Percentiles rank a stretch among this genome's conserved stretches.
Evolutionary conservation across 2,329 filamentous ascomycete species (phyloP).

Genomic region (Paecilomyces dactylethromorphus): DNA sequence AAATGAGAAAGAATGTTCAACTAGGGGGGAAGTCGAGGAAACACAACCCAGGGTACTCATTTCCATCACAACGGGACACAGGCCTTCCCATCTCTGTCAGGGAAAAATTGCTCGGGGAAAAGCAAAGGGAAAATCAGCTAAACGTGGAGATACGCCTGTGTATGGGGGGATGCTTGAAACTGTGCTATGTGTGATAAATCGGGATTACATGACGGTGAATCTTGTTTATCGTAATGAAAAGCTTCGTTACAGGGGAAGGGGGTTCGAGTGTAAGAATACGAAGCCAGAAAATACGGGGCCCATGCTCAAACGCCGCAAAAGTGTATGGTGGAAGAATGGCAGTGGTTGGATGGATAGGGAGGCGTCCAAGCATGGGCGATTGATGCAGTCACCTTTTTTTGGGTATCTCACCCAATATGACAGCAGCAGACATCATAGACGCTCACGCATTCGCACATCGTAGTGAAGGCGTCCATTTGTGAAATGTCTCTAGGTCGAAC

Average conservation of each 20-base stretch:
- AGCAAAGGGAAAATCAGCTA: slow-evolving; percentile 19
- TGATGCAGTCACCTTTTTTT: background rate
- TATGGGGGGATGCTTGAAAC: slow-evolving; percentile 33
- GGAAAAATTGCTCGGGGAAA: background rate
- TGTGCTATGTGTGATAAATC: slow-evolving; percentile 9
- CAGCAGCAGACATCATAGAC: background rate
- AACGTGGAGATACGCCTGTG: slow-evolving; percentile 32
- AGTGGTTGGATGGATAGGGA: background rate
- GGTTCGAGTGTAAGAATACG: slow-evolving; percentile 7
- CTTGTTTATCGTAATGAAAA: slow-evolving; percentile 36
- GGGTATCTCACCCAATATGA: background rate
- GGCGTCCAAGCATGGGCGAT: background rate
- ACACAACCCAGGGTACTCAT: background rate
- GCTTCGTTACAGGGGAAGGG: slow-evolving; percentile 17
- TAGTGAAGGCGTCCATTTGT: background rate
- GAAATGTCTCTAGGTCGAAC: background rate
- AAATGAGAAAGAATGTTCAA: background rate
- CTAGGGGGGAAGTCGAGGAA: background rate
- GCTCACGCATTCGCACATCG: background rate
- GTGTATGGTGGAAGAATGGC: background rate
- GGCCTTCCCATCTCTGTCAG: background rate
- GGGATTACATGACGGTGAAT: slow-evolving; percentile 44
- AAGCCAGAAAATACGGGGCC: slow-evolving; percentile 13
- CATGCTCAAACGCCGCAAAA: slow-evolving; percentile 1
- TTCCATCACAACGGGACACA: background rate